Base-by-base conservation (phyloP, 2,329 filamentous ascomycete genomes). In the Cladophialophora carrionii region DNA sequence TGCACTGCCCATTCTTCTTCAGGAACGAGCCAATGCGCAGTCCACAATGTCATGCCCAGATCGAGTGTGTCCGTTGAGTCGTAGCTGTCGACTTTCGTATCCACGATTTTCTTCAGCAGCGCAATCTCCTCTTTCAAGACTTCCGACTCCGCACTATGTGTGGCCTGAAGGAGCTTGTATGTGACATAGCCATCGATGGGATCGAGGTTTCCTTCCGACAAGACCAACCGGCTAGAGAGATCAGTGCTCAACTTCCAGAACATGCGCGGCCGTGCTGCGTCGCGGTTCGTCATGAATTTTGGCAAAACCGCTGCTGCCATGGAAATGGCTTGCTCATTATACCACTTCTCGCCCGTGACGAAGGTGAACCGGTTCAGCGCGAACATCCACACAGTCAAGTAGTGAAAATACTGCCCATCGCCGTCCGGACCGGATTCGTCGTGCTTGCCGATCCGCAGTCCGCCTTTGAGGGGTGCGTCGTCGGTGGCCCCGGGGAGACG, bases 371-470 rank as follows among this genome's bases (percentile, higher is more conserved):
- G 77, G 70, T 85, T 86, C 4, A 87, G 77, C 1, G 85, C 84
- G 71, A 86, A 87, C 84, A 87, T 86, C 85, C 85, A 88, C 4
- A 87, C 71, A 0, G 84, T 87, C 22, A 87, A 76, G 68, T 87
- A 87, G 70, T 87, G 85, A 68, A 86, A 84, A 65, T 87, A 87
- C 72, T 87, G 85, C 2, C 85, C 85, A 72, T 87, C 85, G 7
- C 80, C 78, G 59, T 87, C 84, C 1, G 76, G 71, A 0, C 84
- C 84, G 0, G 66, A 61, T 12, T 77, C 83, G 2, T 81, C 76
- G 12, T 78, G 66, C 72, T 87, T 87, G 29, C 85, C 85, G 64
- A 87, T 87, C 0, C 85, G 78, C 43, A 88, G 73, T 0, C 85
- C 85, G 2, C 85, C 85, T 1, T 75, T 76, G 0, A 87, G 72